phyloP scores from a whole-genome alignment of 495 filamentous ascomycete species.

The Corynascus novoguineensis region DNA sequence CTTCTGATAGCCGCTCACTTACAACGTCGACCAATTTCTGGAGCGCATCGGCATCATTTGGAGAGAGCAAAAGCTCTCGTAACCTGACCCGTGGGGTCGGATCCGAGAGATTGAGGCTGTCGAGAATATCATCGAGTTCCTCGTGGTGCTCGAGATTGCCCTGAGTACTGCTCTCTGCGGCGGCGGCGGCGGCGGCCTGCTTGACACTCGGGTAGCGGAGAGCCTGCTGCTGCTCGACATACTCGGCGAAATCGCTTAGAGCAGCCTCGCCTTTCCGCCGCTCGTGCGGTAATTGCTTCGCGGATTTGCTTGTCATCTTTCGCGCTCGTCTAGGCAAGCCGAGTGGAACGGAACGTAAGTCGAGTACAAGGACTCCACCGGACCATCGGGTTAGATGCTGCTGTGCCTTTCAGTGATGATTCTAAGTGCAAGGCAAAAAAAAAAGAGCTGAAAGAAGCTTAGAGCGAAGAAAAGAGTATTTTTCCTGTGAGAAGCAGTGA shows the following conservation, averaged over 20 bases:
- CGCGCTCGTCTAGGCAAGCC: conserved; percentile 14
- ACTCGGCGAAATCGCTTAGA: conserved; percentile 94
- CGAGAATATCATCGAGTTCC: conserved; percentile 83
- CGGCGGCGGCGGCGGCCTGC: conserved; percentile 19
- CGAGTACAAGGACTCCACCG: conserved; percentile 8
- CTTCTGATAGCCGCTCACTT: conserved; percentile 67
- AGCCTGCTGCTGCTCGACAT: conserved; percentile 89
- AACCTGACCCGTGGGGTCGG: conserved; percentile 60
- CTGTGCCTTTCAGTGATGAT: too few relatives aligned
- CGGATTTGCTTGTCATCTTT: conserved; percentile 49
- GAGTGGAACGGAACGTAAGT: neutral
- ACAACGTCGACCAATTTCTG: conserved; percentile 60
- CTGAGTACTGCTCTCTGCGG: conserved; percentile 34
- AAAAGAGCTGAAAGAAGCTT: too few relatives aligned
- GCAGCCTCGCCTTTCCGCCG: conserved; percentile 83
- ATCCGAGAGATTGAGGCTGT: conserved; percentile 77
- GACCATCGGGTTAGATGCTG: conserved; percentile 15
- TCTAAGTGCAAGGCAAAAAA: too few relatives aligned
- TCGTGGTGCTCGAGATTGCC: conserved; percentile 62
- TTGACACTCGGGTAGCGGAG: conserved; percentile 48
- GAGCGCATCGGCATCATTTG: conserved; percentile 48
- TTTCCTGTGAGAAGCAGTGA: too few relatives aligned
- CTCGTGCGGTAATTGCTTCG: conserved; percentile 66
- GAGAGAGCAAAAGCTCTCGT: conserved; percentile 69
- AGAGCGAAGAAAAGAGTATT: too few relatives aligned